Percentiles rank a stretch among this genome's conserved stretches.
Conservation (phyloP, 2,329 filamentous ascomycete species). For the Alternaria burnsii region DNA sequence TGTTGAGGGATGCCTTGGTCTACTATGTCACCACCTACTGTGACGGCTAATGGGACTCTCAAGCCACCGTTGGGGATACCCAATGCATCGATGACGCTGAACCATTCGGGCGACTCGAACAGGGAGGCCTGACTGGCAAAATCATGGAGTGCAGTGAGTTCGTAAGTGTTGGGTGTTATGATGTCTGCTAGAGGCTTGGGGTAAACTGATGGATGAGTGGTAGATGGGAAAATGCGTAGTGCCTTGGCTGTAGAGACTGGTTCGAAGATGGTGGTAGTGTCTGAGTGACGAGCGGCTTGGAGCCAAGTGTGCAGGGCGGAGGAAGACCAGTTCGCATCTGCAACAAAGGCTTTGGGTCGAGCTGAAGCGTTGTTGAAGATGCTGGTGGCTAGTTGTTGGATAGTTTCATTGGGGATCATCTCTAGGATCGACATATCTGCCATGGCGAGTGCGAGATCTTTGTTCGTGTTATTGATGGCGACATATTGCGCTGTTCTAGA, state of each 20-base stretch:
- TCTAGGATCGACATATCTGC: slow-evolving; percentile 91
- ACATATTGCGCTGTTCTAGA: slow-evolving; percentile 88
- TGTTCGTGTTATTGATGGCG: slow-evolving; percentile 83
- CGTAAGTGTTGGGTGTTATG: slow-evolving; percentile 82
- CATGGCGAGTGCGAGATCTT: slow-evolving; percentile 90
- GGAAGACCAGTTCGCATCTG: slow-evolving; percentile 87
- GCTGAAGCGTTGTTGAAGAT: slow-evolving; percentile 20
- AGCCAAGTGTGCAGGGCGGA: slow-evolving; percentile 74
- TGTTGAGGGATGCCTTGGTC: slow-evolving; percentile 85
- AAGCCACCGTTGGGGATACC: slow-evolving; percentile 75
- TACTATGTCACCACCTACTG: slow-evolving; percentile 74
- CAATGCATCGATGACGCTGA: slow-evolving; percentile 78
- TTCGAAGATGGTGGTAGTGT: slow-evolving; percentile 74
- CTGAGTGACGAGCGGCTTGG: slow-evolving; percentile 60
- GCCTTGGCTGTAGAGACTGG: slow-evolving; percentile 88
- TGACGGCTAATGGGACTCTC: slow-evolving; percentile 72
- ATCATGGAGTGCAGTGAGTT: slow-evolving; percentile 80
- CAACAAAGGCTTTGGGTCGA: slow-evolving; percentile 76
- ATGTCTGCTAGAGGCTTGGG: slow-evolving; percentile 73
- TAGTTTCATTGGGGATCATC: slow-evolving; percentile 43
- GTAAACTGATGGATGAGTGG: slow-evolving; percentile 65
- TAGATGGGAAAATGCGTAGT: slow-evolving; percentile 67
- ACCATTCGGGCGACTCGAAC: slow-evolving; percentile 79
- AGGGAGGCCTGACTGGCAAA: slow-evolving; percentile 72
- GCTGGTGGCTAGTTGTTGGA: slow-evolving; percentile 23